These are phyloP conservation scores for Dictyostelium citrinum DNA, from an alignment of 78 protist species.

Conservation along the genomic window DNA sequence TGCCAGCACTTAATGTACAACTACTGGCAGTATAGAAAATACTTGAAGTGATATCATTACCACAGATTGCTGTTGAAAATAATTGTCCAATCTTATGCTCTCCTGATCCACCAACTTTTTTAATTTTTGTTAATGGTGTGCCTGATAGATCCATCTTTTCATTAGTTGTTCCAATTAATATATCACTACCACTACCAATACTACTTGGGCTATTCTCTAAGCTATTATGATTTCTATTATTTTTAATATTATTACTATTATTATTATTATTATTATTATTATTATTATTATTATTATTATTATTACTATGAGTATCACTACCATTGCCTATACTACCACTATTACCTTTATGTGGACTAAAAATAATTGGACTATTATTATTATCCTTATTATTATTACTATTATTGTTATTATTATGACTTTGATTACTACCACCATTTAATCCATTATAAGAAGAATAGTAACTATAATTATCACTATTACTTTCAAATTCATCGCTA, in stretches of 20 bases:
- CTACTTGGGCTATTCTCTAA: neutral
- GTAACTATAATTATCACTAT: neutral
- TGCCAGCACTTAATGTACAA: constrained; percentile 75
- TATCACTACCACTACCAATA: neutral
- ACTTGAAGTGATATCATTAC: constrained; percentile 84
- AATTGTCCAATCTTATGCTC: constrained; percentile 75
- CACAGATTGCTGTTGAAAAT: constrained; percentile 79
- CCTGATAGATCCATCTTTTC: constrained; percentile 31
- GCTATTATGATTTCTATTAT: neutral
- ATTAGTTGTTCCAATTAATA: constrained; percentile 23
- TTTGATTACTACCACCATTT: neutral
- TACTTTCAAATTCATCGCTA: neutral
- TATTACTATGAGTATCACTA: neutral
- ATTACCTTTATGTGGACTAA: neutral
- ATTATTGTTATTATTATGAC: neutral
- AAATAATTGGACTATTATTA: neutral
- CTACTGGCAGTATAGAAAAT: constrained; percentile 79
- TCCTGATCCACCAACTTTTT: constrained; percentile 62
- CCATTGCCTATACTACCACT: neutral
- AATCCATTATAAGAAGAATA: neutral
- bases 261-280: neutral
- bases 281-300: neutral
- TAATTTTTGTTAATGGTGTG: neutral
- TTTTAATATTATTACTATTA: neutral
- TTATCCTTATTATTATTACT: neutral